Conservation (phyloP, 2,329 filamentous ascomycete genomes). For the Epicoccum nigrum region DNA sequence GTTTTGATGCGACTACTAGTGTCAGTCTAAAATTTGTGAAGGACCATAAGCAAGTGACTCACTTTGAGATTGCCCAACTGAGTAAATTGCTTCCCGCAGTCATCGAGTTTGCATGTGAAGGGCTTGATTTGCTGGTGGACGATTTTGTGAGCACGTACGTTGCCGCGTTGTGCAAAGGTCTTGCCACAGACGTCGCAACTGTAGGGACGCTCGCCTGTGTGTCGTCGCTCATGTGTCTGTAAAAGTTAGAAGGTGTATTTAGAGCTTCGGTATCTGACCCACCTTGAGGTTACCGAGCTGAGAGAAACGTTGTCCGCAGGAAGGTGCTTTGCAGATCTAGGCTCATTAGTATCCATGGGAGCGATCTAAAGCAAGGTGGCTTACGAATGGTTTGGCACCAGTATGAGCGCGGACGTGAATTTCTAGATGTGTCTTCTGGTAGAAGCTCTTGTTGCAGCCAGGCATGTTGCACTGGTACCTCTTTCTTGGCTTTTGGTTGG, state of each 20-base stretch:
- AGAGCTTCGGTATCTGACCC: constrained; percentile 30
- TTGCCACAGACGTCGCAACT: constrained; percentile 80
- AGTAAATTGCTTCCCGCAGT: constrained; percentile 86
- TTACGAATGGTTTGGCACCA: constrained; percentile 86
- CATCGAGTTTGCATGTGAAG: constrained; percentile 80
- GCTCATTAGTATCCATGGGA: constrained; percentile 17
- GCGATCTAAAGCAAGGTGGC: constrained; percentile 36
- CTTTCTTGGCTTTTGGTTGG: constrained; percentile 59
- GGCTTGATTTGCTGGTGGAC: constrained; percentile 80
- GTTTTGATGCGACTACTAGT: constrained; percentile 80
- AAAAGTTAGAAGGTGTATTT: constrained; percentile 15
- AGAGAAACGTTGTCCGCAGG: constrained; percentile 81
- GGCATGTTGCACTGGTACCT: constrained; percentile 75
- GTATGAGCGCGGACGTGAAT: constrained; percentile 90
- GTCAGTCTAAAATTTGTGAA: constrained; percentile 21
- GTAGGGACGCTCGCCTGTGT: constrained; percentile 87
- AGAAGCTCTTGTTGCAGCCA: constrained; percentile 80
- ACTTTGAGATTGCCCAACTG: constrained; percentile 93
- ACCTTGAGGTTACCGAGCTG: constrained; percentile 91
- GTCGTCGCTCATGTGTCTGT: constrained; percentile 83
- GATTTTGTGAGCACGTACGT: constrained; percentile 81
- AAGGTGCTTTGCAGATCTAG: constrained; percentile 70
- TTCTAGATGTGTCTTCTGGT: constrained; percentile 89
- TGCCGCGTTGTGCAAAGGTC: constrained; percentile 82
- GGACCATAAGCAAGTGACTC: constrained; percentile 6